Evolutionary conservation across 306 rosid genomes (phyloP).

Genomic region (Cucumis hystrix): DNA sequence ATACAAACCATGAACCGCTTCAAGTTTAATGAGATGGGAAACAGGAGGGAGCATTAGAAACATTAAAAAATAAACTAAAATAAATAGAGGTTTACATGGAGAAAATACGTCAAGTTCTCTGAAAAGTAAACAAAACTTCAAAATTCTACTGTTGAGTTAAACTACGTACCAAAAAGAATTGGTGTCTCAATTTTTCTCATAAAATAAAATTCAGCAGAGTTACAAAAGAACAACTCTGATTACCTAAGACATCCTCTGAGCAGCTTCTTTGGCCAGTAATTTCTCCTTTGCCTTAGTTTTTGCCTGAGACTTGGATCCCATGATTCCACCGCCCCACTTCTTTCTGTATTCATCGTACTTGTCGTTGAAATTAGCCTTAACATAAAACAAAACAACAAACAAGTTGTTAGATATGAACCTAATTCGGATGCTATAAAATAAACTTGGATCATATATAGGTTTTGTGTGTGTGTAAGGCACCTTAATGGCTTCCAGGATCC

Average conservation of each 20-base stretch:
- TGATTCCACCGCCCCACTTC: conserved; percentile 87
- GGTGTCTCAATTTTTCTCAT: too few relatives aligned
- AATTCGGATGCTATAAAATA: too few relatives aligned
- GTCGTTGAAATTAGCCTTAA: conserved; percentile 67
- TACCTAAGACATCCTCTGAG: conserved; percentile 44
- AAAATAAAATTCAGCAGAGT: not conserved
- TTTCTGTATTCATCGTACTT: conserved; percentile 56
- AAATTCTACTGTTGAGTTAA: too few relatives aligned
- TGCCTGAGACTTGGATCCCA: conserved; percentile 84
- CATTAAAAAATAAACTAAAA: too few relatives aligned
- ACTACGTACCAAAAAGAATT: too few relatives aligned
- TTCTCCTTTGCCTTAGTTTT: conserved; percentile 56
- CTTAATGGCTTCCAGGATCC: conserved; percentile 66
- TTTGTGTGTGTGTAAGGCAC: conserved; percentile 5
- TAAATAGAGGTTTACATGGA: too few relatives aligned
- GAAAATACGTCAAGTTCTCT: too few relatives aligned
- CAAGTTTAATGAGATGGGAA: too few relatives aligned
- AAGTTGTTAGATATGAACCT: not conserved
- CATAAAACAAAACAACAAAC: not conserved
- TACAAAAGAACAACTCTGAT: not conserved
- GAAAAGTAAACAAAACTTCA: too few relatives aligned
- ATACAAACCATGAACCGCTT: too few relatives aligned
- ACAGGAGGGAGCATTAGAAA: too few relatives aligned
- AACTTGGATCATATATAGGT: not conserved
- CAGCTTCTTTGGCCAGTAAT: conserved; percentile 71